A percentile compares a stretch with the other conserved stretches of the same genome.
Conservation (phyloP, 2,329 filamentous ascomycete species). For the Coniella lustricola region DNA sequence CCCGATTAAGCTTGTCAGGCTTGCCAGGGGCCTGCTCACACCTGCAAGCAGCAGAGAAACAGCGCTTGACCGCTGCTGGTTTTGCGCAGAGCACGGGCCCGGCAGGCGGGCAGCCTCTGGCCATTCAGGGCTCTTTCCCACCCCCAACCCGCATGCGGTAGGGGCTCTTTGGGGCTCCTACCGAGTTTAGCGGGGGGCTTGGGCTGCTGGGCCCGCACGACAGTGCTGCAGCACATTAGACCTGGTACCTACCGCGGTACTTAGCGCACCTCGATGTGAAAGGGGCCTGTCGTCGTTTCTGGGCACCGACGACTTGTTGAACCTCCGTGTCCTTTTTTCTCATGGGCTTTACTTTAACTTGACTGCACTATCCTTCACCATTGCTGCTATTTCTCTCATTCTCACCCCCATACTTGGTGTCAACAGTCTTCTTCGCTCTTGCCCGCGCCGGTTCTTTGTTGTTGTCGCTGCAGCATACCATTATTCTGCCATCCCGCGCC, state of each 20-base stretch:
- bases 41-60: neutral
- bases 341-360: neutral
- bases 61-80: neutral
- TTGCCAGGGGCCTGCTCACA: neutral
- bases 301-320: neutral
- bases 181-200: neutral
- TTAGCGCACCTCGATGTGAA: neutral
- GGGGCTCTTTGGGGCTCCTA: slow-evolving; percentile 1
- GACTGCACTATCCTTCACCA: neutral
- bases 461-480: too few relatives aligned
- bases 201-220: neutral
- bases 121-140: neutral
- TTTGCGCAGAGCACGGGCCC: neutral
- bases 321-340: neutral
- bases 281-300: slow-evolving; percentile 4
- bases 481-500: neutral
- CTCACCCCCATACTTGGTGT: neutral
- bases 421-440: neutral
- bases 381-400: neutral
- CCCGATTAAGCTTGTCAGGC: slow-evolving; percentile 1
- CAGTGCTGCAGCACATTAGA: neutral
- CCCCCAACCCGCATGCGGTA: neutral
- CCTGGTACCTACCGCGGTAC: neutral
- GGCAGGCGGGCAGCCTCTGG: neutral
- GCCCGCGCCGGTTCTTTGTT: neutral